Percentiles rank a stretch among this genome's conserved stretches.
Evolutionary conservation across 2,329 filamentous ascomycete genomes (phyloP).

Genomic region (Paraconiothyrium sp.): DNA sequence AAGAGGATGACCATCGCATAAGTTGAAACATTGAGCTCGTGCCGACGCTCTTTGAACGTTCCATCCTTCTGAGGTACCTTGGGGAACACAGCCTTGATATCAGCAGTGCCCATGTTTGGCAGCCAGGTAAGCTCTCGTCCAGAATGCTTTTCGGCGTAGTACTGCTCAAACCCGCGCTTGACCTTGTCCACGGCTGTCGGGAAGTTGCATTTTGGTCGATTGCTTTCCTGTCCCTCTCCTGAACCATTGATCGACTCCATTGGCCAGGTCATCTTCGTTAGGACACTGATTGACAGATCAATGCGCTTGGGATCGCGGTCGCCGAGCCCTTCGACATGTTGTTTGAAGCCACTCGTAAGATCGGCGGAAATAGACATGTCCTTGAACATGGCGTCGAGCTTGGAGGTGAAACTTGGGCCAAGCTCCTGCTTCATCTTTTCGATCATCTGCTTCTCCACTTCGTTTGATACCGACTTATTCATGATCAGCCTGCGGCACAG

Average conservation of each 20-base stretch:
- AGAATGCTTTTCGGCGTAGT: slow-evolving; percentile 86
- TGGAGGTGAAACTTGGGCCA: slow-evolving; percentile 90
- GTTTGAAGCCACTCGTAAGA: slow-evolving; percentile 78
- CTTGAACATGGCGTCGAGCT: slow-evolving; percentile 97
- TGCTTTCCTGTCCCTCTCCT: slow-evolving; percentile 59
- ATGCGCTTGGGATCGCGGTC: slow-evolving; percentile 69
- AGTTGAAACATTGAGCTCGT: slow-evolving; percentile 92
- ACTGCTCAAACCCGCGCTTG: slow-evolving; percentile 86
- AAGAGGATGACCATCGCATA: slow-evolving; percentile 91
- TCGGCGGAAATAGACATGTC: slow-evolving; percentile 91
- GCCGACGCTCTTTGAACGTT: slow-evolving; percentile 72
- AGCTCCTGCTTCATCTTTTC: slow-evolving; percentile 96
- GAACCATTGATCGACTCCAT: slow-evolving; percentile 79
- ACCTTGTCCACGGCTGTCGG: slow-evolving; percentile 77
- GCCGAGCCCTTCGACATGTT: slow-evolving; percentile 69
- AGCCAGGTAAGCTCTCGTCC: slow-evolving; percentile 90
- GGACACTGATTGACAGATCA: slow-evolving; percentile 83
- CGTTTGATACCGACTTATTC: slow-evolving; percentile 87
- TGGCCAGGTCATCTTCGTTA: slow-evolving; percentile 96
- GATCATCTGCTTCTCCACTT: slow-evolving; percentile 95
- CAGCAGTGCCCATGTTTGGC: slow-evolving; percentile 79
- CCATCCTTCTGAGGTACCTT: slow-evolving; percentile 75
- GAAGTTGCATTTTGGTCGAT: slow-evolving; percentile 71
- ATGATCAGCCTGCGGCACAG: slow-evolving; percentile 86
- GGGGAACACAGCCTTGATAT: slow-evolving; percentile 82